phyloP scores from a whole-genome alignment of 148 eudicot species.

The Vaccinium corymbosum region DNA sequence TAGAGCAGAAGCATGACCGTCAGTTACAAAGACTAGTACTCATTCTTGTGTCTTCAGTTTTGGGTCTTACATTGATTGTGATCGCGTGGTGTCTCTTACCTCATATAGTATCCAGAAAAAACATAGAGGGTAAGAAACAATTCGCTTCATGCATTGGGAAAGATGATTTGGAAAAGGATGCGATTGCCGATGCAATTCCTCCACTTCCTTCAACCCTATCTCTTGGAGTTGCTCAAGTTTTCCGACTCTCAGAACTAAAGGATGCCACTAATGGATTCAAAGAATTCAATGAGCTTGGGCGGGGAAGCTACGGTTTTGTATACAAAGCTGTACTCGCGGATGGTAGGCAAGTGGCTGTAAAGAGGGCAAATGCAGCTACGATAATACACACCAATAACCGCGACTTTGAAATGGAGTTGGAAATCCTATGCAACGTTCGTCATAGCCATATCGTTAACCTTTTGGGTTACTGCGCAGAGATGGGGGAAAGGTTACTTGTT shows the following conservation, averaged over 20 bases:
- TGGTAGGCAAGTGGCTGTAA: conserved; percentile 86
- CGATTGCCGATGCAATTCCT: conserved; percentile 34
- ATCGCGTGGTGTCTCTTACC: conserved; percentile 66
- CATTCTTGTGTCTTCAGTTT: conserved; percentile 58
- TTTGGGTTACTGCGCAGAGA: conserved; percentile 86
- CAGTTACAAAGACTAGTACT: conserved; percentile 51
- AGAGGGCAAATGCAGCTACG: conserved; percentile 94
- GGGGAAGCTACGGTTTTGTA: conserved; percentile 96
- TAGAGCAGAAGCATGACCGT: conserved; percentile 37
- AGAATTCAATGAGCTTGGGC: conserved; percentile 93
- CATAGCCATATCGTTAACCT: conserved; percentile 81
- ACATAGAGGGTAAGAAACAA: conserved; percentile 48
- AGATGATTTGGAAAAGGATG: conserved; percentile 40
- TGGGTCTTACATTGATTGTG: conserved; percentile 55
- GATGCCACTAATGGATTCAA: conserved; percentile 97
- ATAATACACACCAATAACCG: conserved; percentile 84
- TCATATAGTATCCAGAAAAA: conserved; percentile 40
- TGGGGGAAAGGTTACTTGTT: conserved; percentile 95
- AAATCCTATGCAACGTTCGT: conserved; percentile 74
- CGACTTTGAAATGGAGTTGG: conserved; percentile 79
- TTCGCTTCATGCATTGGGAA: conserved; percentile 64
- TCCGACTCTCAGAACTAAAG: conserved; percentile 77
- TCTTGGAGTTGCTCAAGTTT: conserved; percentile 81
- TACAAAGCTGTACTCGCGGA: conserved; percentile 79
- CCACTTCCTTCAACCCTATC: conserved; percentile 38